Base-by-base conservation (phyloP, 805 yeast genomes). In the Debaryomyces prosopidis region DNA sequence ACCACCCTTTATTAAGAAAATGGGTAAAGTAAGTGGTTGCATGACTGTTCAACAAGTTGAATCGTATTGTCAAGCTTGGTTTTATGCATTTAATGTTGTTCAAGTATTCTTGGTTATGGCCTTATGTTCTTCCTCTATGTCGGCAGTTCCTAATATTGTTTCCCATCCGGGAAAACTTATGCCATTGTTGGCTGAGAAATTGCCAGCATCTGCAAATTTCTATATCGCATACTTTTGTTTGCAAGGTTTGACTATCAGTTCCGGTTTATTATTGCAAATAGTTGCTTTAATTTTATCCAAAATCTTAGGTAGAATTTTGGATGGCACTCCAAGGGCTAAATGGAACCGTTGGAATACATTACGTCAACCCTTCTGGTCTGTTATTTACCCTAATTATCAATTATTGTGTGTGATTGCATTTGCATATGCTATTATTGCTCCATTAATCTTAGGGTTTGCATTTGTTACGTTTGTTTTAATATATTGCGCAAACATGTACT, bases 121-220 rank as follows among this genome's bases (percentile, higher is more conserved):
- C 3, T 60, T 87, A 44, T 77, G 96, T 7, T 89, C 97, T 14
- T 80, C 97, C 40, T 87, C 87, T 23, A 81, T 96, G n/a, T 82
- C 95, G 6, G 80, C 89, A 3, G 87, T 87, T 7, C 74, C 85
- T n/a, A 73, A 81, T 16, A 84, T 91, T 55, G 76, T 87, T n/a
- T n/a, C n/a, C n/a, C n/a, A n/a, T n/a, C n/a, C n/a, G n/a, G 16
- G 54, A 73, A 3, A 68, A 85, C 96, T 95, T n/a, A 79, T 89
- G 86, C 65, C 75, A 9, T 67, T 91, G 48, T 75, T 92, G 56
- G 86, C 95, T 6, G 65, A 71, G 36, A 85, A 89, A 50, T 73
- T 92, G 53, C 99, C 99, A 47, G 86, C 84, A 55, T 87, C 98
- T 12, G 82, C 96, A 14, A 92, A 91, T 69, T 92, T 92, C 66